A percentile compares a stretch with the other conserved stretches of the same genome.
These are phyloP conservation scores for Primulina tabacum DNA, from an alignment of 257 asterid genomes.

Conservation along the genomic window DNA sequence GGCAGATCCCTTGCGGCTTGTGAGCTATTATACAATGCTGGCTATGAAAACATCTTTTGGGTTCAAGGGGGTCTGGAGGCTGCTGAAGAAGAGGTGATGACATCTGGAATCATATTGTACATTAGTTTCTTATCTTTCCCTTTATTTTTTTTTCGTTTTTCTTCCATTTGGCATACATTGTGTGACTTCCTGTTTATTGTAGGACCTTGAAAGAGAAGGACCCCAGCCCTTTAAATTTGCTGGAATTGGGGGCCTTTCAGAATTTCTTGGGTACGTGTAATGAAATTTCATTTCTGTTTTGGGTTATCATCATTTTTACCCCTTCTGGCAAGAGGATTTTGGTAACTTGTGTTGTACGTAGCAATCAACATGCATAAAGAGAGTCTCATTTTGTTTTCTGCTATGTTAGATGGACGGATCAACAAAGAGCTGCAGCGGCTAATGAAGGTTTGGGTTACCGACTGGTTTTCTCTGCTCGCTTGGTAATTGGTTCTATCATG, in stretches of 20 bases:
- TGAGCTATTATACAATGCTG: conserved; percentile 74
- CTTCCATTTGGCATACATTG: conserved; percentile 4
- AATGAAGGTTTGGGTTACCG: conserved; percentile 94
- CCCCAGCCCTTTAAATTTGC: conserved; percentile 86
- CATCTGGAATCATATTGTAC: background rate
- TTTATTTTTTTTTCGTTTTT: conserved; percentile 2
- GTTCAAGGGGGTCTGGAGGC: conserved; percentile 93
- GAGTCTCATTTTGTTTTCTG: conserved; percentile 12
- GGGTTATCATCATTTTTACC: no score
- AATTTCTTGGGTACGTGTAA: conserved; percentile 75
- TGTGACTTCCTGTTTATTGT: conserved; percentile 24
- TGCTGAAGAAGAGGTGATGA: conserved; percentile 82
- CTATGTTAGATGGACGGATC: conserved; percentile 84
- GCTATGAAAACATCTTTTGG: conserved; percentile 81
- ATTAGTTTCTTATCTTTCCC: conserved; percentile 4
- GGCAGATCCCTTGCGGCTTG: conserved; percentile 99
- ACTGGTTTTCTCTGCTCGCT: conserved; percentile 73
- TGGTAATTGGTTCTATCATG: conserved; percentile 44
- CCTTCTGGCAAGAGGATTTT: background rate
- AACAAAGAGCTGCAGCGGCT: conserved; percentile 87
- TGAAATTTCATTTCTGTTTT: conserved; percentile 7
- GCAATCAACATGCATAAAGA: background rate
- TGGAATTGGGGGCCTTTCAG: conserved; percentile 98
- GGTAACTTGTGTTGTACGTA: background rate
- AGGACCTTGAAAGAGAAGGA: conserved; percentile 95